Evolutionary conservation across 441 rosid genomes (phyloP).

Genomic region (Populus trichocarpa): DNA sequence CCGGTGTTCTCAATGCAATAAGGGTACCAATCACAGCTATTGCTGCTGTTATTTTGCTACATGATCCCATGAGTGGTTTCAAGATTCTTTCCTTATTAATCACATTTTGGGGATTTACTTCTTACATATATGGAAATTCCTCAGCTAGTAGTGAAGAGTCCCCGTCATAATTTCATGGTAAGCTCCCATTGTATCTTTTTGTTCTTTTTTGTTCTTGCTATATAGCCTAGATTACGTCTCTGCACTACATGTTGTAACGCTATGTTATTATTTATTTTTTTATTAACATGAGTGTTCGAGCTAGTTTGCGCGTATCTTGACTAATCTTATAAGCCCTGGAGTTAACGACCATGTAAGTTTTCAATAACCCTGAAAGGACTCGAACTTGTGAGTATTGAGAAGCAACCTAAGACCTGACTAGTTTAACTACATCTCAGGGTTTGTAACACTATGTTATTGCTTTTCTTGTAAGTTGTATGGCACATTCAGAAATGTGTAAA

Average conservation of each 20-base stretch:
- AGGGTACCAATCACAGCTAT: conserved; percentile 76
- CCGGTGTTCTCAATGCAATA: conserved; percentile 80
- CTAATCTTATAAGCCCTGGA: accelerated
- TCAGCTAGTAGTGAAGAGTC: conserved; percentile 21
- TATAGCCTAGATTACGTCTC: no score
- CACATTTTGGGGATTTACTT: conserved; percentile 77
- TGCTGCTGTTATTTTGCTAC: conserved; percentile 67
- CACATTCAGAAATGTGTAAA: no score
- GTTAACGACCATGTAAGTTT: no score
- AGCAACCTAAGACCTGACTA: no score
- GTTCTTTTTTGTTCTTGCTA: not conserved
- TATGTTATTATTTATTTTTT: no score
- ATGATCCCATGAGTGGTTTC: conserved; percentile 83
- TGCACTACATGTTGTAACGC: no score
- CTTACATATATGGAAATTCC: conserved; percentile 58
- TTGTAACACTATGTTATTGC: no score
- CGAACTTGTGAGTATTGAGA: no score
- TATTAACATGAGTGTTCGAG: no score
- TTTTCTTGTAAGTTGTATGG: not conserved
- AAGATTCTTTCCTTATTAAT: conserved; percentile 66
- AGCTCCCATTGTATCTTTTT: not conserved
- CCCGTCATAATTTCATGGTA: conserved; percentile 7
- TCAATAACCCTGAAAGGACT: no score
- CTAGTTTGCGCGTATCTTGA: no score
- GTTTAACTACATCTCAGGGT: no score